phyloP scores from a whole-genome alignment of 441 rosid species.

The Arabidopsis lyrata region DNA sequence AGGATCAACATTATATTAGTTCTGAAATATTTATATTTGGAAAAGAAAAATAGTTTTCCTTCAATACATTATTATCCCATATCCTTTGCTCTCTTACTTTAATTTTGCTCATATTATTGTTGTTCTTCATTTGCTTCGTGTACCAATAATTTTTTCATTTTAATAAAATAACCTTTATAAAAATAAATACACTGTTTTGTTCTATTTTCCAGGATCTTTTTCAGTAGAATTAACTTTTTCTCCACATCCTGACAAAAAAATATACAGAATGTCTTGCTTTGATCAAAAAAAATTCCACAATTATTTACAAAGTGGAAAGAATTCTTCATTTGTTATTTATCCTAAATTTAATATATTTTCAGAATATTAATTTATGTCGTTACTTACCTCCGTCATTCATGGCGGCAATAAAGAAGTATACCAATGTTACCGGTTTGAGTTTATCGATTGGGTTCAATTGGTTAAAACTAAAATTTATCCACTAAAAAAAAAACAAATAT shows the following conservation, averaged over 20 bases:
- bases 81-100: too few relatives aligned
- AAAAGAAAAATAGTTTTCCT: not conserved
- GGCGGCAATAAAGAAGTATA: slow-evolving; percentile 41
- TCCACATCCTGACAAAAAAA: slow-evolving; percentile 18
- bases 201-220: not conserved
- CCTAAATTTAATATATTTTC: not conserved
- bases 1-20: not conserved
- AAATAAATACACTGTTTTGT: not conserved
- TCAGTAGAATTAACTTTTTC: slow-evolving; percentile 10
- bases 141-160: too few relatives aligned
- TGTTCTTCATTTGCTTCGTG: too few relatives aligned
- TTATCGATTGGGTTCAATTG: not conserved
- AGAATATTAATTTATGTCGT: slow-evolving; percentile 27
- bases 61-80: too few relatives aligned
- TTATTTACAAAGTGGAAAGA: slow-evolving; percentile 18
- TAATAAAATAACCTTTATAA: too few relatives aligned
- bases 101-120: too few relatives aligned
- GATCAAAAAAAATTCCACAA: not conserved
- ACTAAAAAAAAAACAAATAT: not conserved
- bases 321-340: not conserved
- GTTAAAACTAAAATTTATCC: not conserved
- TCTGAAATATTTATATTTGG: not conserved
- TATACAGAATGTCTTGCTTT: slow-evolving; percentile 9
- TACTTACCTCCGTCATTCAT: slow-evolving; percentile 41
- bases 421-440: slow-evolving; percentile 34